These are phyloP conservation scores for Phytopythium oedochilum DNA, from an alignment of 352 stramenopile species.

Conservation along the genomic window DNA sequence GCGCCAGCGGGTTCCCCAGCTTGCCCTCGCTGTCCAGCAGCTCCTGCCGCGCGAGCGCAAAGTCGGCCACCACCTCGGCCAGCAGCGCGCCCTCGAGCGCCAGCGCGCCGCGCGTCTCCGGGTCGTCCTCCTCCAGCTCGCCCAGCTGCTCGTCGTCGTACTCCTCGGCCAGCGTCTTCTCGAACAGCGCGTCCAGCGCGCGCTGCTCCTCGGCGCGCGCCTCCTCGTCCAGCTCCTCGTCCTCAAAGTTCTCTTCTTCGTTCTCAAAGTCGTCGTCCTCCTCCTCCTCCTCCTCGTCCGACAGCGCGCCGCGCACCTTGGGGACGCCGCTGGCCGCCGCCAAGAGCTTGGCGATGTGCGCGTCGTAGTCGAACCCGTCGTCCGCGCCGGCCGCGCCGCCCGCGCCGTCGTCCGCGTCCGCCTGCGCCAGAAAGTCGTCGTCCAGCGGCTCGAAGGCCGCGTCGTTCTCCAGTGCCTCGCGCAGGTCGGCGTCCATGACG, in stretches of 20 bases:
- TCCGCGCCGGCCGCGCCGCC: slow-evolving; percentile 17
- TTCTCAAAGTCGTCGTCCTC: slow-evolving; percentile 79
- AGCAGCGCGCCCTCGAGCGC: slow-evolving; percentile 66
- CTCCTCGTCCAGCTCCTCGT: slow-evolving; percentile 31
- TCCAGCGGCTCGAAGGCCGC: slow-evolving; percentile 86
- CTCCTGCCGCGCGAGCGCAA: slow-evolving; percentile 60
- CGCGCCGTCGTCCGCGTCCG: slow-evolving; percentile 32
- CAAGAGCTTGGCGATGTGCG: slow-evolving; percentile 92
- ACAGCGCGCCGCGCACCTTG: slow-evolving; percentile 60
- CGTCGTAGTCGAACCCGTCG: slow-evolving; percentile 91
- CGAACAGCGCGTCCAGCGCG: slow-evolving; percentile 85
- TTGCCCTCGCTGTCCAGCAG: slow-evolving; percentile 73
- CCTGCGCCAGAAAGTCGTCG: slow-evolving; percentile 90
- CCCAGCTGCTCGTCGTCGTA: slow-evolving; percentile 78
- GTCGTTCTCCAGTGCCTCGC: slow-evolving; percentile 81
- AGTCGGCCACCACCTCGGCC: slow-evolving; percentile 72
- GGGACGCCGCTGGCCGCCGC: slow-evolving; percentile 73
- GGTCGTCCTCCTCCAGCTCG: slow-evolving; percentile 74
- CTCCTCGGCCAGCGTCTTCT: slow-evolving; percentile 79
- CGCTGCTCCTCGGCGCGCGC: slow-evolving; percentile 76
- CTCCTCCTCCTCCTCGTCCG: slow-evolving; percentile 67
- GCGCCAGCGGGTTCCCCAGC: slow-evolving; percentile 63
- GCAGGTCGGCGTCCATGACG: slow-evolving; percentile 84
- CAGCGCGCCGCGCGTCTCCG: slow-evolving; percentile 63
- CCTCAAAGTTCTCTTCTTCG: slow-evolving; percentile 19